Evolutionary conservation across 1,139 yeast genomes (phyloP), one percentile per base, ranked within the genome.

Genomic region (Debaryomycetaceae sp.): DNA sequence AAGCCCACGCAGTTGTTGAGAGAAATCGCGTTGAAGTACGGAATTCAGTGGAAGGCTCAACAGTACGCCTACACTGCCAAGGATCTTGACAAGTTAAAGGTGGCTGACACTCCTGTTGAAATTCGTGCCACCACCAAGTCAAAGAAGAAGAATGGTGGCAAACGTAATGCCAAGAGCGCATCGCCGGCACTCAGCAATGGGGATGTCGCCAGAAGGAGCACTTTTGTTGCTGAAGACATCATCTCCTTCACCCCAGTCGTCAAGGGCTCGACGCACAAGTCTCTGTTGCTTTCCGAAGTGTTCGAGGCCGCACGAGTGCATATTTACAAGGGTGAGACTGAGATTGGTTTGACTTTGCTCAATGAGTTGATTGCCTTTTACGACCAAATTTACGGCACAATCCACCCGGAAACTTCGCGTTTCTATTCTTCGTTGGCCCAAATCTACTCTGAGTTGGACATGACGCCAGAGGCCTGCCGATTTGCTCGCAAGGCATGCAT

Each of bases 351-450:
- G 30, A 61, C 71, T 14, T 67, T 85, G 32, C 62, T 88, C 44
- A 61, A 69, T 23, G 96, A 89, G 53, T 70, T 93, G 27, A 61
- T 85, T 29, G 62, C 81, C 4, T 69, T 86, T 35, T 77, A 78
- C 43, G 95, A 89, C 52, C 95, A 88, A 51, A 77, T 85, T 19
- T 84, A 84, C 46, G 96, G 97, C 15, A 58, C 71, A 26, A 71
- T 91, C 20, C 94, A 88, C 49, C 73, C 82, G 8, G 88, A 82
- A 44, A 84, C 91, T 24, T 88, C 91, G 13, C 74, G 72, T 34
- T 78, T 80, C 26, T 83, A 80, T 50, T 63, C 76, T 26, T 64
- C 74, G 19, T 64, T 85, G 28, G 79, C 95, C 9, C 78, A 80
- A 42, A 58, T 78, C 16, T 83, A 78, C 58, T 73, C 77, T 39